phyloP scores from a whole-genome alignment of 164 flowering plant genomes.

The Echeveria elegans region DNA sequence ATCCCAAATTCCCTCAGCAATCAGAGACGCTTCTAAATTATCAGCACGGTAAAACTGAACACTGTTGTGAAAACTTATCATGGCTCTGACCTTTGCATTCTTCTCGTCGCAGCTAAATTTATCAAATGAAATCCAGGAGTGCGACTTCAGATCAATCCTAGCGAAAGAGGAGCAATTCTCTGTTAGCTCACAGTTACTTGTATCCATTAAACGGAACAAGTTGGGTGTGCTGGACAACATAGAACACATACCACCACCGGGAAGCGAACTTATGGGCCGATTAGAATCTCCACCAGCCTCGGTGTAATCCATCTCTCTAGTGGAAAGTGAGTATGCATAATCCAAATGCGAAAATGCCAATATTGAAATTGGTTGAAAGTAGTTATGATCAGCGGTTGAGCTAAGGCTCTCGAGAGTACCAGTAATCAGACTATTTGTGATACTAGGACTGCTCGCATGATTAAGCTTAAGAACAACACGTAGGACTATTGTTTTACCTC shows the following conservation, averaged over 20 bases:
- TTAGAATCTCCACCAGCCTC: not conserved
- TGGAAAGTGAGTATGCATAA: conserved; percentile 26
- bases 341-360: conserved; percentile 17
- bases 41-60: conserved; percentile 11
- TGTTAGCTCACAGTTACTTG: conserved; percentile 15
- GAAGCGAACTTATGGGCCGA: not conserved
- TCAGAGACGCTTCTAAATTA: conserved; percentile 27
- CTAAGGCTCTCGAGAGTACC: conserved; percentile 36
- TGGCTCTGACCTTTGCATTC: not conserved
- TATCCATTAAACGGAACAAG: conserved; percentile 26
- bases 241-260: not conserved
- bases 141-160: not conserved
- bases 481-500: conserved; percentile 25
- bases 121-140: not conserved
- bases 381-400: conserved; percentile 7
- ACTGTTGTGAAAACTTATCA: not conserved
- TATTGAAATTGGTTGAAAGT: conserved; percentile 32
- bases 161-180: conserved; percentile 22
- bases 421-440: conserved; percentile 28
- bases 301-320: not conserved
- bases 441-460: conserved; percentile 20
- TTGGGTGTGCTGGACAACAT: not conserved
- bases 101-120: not conserved
- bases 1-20: conserved; percentile 62
- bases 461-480: conserved; percentile 36